Evolutionary conservation across 1,284 basidiomycete genomes (phyloP).

Genomic region (Gomphus sp.): DNA sequence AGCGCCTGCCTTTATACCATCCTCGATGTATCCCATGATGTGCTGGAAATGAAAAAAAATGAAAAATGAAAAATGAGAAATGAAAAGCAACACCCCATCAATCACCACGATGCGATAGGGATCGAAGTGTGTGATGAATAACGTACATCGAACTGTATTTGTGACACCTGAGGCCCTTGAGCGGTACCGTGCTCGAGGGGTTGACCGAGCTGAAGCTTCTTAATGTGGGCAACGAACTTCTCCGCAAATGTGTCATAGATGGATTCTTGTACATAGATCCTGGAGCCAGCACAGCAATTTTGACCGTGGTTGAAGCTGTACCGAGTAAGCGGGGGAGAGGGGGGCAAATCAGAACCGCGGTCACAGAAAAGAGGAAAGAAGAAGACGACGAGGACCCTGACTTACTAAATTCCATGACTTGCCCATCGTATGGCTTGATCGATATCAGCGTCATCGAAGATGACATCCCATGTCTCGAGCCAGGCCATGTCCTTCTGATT

Average conservation of each 20-base stretch:
- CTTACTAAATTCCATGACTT: constrained; percentile 68
- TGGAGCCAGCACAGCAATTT: constrained; percentile 77
- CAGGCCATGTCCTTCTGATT: too few relatives aligned
- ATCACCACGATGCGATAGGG: too few relatives aligned
- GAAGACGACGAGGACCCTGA: not conserved
- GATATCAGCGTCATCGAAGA: constrained; percentile 48
- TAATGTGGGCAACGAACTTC: constrained; percentile 49
- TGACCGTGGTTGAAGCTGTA: constrained; percentile 71
- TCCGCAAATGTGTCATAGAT: constrained; percentile 78
- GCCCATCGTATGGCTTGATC: constrained; percentile 59
- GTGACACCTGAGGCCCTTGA: constrained; percentile 57
- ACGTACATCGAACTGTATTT: too few relatives aligned
- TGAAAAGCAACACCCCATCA: too few relatives aligned
- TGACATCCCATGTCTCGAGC: constrained; percentile 34
- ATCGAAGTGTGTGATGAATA: too few relatives aligned
- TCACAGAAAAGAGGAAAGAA: constrained; percentile 13
- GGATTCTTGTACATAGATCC: constrained; percentile 76
- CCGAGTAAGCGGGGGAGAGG: constrained; percentile 14
- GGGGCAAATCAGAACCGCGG: constrained; percentile 15
- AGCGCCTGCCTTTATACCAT: too few relatives aligned
- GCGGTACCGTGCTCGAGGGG: constrained; percentile 65
- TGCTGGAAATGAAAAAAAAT: too few relatives aligned
- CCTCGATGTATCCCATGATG: too few relatives aligned
- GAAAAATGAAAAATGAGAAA: too few relatives aligned
- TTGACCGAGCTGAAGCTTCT: constrained; percentile 56